A percentile compares a stretch with the other conserved stretches of the same genome.
Conservation (phyloP, 73 alveolate species). For the Paramecium primaurelia region DNA sequence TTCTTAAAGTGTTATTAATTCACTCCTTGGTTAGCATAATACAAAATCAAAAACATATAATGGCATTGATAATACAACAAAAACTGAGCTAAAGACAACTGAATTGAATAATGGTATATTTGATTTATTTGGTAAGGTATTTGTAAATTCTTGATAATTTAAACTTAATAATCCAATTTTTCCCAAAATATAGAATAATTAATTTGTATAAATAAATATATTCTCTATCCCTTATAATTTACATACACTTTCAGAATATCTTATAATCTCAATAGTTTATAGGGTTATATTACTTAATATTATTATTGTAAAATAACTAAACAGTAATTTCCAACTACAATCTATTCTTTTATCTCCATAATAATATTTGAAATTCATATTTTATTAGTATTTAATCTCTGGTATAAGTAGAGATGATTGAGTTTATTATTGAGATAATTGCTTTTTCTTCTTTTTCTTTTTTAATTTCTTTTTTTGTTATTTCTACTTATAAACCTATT, state of each 20-base stretch:
- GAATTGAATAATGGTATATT: not conserved
- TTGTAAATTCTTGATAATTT: conserved; percentile 30
- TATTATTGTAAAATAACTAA: not conserved
- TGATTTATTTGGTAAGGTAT: not conserved
- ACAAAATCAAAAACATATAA: conserved; percentile 32
- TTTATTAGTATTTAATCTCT: not conserved
- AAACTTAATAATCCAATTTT: conserved; percentile 23
- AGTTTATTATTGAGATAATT: not conserved
- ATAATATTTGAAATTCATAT: not conserved
- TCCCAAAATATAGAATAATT: not conserved
- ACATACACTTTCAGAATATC: conserved; percentile 13
- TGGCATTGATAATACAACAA: conserved; percentile 30
- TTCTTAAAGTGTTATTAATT: not conserved
- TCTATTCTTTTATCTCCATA: not conserved
- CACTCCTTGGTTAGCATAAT: not conserved
- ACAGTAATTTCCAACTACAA: conserved; percentile 23
- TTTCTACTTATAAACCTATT: not conserved
- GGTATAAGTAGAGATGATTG: not conserved
- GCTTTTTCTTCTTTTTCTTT: not conserved
- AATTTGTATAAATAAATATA: not conserved
- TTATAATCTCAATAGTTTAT: not conserved
- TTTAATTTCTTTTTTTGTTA: not conserved
- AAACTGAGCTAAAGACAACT: not conserved
- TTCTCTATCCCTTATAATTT: not conserved
- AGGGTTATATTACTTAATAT: not conserved